phyloP scores from a whole-genome alignment of 176 grass and related monocot species.

The Poa annua region DNA sequence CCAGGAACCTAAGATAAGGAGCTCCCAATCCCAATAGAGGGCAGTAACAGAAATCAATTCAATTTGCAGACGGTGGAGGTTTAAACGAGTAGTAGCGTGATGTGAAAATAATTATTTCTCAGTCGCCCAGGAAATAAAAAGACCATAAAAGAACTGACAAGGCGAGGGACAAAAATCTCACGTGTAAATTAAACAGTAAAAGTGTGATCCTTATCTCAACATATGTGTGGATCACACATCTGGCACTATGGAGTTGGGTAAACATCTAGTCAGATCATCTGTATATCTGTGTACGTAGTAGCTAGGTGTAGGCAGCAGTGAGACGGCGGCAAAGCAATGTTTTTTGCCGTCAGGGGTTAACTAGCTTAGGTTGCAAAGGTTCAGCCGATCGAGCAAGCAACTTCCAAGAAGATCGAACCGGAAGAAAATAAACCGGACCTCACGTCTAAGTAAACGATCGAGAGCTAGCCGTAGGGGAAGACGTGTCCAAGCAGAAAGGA shows the following conservation, averaged over 20 bases:
- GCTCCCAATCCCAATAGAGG: too few species aligned
- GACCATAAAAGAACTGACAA: too few species aligned
- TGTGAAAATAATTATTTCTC: too few species aligned
- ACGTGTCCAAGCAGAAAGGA: slow-evolving; percentile 21
- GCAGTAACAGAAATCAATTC: too few species aligned
- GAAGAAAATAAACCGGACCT: slow-evolving; percentile 6
- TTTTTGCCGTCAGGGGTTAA: slow-evolving; percentile 34
- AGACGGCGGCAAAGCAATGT: background rate
- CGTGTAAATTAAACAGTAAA: too few species aligned
- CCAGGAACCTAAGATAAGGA: too few species aligned
- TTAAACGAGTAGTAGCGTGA: too few species aligned
- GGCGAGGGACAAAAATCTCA: background rate
- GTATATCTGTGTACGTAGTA: too few species aligned
- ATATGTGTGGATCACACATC: background rate
- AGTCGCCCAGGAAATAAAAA: too few species aligned
- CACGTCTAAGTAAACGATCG: slow-evolving; percentile 2
- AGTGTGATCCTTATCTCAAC: background rate
- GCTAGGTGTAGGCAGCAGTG: background rate
- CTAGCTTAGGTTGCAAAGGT: background rate
- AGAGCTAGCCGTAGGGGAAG: background rate
- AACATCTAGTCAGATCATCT: slow-evolving; percentile 4
- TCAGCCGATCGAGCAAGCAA: slow-evolving; percentile 25
- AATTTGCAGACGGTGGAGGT: too few species aligned
- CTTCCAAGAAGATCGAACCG: slow-evolving; percentile 19
- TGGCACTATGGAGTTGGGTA: too few species aligned